Evolutionary conservation across 352 stramenopile genomes (phyloP).

Genomic region (Aphanomyces euteiches): DNA sequence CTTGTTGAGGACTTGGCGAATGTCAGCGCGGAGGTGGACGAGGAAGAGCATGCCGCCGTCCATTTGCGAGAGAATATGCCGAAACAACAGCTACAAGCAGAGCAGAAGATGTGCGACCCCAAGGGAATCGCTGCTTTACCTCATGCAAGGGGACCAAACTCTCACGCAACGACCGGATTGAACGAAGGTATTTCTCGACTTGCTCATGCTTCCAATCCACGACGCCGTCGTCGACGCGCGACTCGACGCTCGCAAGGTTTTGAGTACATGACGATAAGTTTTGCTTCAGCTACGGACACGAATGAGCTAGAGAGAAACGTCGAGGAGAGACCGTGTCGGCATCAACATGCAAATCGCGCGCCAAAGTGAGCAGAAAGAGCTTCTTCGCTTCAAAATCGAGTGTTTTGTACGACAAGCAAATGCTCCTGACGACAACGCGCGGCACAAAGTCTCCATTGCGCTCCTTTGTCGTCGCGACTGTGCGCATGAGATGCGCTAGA

Average conservation of each 20-base stretch:
- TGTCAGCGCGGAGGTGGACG: constrained; percentile 66
- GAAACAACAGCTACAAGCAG: constrained; percentile 63
- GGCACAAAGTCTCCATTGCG: constrained; percentile 63
- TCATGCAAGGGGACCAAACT: constrained; percentile 40
- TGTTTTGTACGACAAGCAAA: constrained; percentile 57
- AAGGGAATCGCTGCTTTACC: background rate
- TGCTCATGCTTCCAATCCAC: constrained; percentile 68
- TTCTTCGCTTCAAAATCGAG: constrained; percentile 79
- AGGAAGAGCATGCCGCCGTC: constrained; percentile 80
- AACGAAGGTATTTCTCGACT: constrained; percentile 72
- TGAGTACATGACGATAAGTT: constrained; percentile 52
- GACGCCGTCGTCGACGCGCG: constrained; percentile 23
- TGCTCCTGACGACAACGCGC: constrained; percentile 58
- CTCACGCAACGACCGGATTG: constrained; percentile 56
- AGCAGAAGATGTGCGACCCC: background rate
- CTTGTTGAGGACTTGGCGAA: constrained; percentile 64
- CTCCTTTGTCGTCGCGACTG: constrained; percentile 27
- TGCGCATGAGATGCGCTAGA: constrained; percentile 28
- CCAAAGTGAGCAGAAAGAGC: constrained; percentile 72
- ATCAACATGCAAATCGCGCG: constrained; percentile 69
- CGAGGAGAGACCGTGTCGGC: constrained; percentile 6
- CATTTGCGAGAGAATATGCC: constrained; percentile 78
- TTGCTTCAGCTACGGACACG: constrained; percentile 44
- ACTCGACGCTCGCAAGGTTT: constrained; percentile 50
- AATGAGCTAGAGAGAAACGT: background rate